phyloP scores from a whole-genome alignment of 495 filamentous ascomycete genomes.

The Penicillium desertorum region DNA sequence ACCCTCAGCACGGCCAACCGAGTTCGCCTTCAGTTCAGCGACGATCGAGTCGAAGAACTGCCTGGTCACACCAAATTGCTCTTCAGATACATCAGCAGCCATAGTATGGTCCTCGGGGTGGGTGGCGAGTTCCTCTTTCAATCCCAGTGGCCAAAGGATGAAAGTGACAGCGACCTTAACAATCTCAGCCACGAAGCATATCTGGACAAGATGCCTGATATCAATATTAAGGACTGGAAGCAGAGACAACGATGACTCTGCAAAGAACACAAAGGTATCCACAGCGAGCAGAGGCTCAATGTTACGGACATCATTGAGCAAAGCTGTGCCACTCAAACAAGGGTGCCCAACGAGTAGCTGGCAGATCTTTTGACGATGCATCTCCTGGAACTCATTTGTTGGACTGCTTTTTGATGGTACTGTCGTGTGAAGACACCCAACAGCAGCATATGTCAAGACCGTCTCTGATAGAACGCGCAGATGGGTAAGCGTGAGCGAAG shows the following conservation, averaged over 20 bases:
- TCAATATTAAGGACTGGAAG: constrained; percentile 71
- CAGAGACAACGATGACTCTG: constrained; percentile 67
- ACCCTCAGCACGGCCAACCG: constrained; percentile 43
- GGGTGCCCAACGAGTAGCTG: constrained; percentile 70
- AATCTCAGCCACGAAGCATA: constrained; percentile 91
- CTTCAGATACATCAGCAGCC: constrained; percentile 32
- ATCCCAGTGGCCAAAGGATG: constrained; percentile 43
- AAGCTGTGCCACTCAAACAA: constrained; percentile 35
- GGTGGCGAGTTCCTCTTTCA: constrained; percentile 42
- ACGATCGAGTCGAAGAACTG: constrained; percentile 47
- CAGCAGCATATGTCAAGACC: constrained; percentile 75
- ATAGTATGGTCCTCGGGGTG: constrained; percentile 35
- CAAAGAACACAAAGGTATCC: constrained; percentile 87
- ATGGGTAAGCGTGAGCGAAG: constrained; percentile 77
- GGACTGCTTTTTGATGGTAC: constrained; percentile 56
- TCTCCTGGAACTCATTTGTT: constrained; percentile 64
- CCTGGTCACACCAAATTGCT: constrained; percentile 31
- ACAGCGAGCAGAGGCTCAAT: constrained; percentile 68
- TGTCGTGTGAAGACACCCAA: constrained; percentile 63
- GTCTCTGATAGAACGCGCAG: constrained; percentile 91
- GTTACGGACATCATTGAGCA: constrained; percentile 47
- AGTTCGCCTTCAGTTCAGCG: constrained; percentile 44
- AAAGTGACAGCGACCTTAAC: constrained; percentile 65
- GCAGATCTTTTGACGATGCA: constrained; percentile 69
- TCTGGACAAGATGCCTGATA: constrained; percentile 75